Evolutionary conservation across 768 basidiomycete species (phyloP).

Genomic region (Gloeophyllum trabeum): DNA sequence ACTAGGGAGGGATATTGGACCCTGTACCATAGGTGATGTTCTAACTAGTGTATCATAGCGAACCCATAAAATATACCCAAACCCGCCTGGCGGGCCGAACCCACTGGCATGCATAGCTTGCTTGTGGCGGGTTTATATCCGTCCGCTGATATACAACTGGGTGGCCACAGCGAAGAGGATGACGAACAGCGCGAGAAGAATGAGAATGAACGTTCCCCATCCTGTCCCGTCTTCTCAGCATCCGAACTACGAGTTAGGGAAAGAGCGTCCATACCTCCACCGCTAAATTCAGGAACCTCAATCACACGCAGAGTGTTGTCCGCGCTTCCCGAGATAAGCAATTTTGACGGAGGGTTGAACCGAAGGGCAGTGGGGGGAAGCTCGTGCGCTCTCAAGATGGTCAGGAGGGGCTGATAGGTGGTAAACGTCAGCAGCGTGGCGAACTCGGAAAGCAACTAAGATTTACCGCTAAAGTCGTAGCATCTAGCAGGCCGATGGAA

Average conservation of each 20-base stretch:
- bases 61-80: no score
- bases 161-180: conserved; percentile 30
- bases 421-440: conserved; percentile 1
- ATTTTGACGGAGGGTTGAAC: conserved; percentile 75
- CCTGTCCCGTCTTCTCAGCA: background rate
- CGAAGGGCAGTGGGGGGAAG: conserved; percentile 84
- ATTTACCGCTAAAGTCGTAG: conserved; percentile 65
- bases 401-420: conserved; percentile 60
- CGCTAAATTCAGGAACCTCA: conserved; percentile 40
- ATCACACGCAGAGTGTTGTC: conserved; percentile 82
- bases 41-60: no score
- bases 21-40: no score
- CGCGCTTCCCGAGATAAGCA: conserved; percentile 83
- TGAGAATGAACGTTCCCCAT: background rate
- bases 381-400: conserved; percentile 89
- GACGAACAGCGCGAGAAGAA: conserved; percentile 30
- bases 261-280: background rate
- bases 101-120: no score
- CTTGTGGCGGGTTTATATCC: no score
- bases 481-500: conserved; percentile 75
- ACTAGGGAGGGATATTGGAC: no score
- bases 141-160: conserved; percentile 19
- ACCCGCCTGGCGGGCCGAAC: no score
- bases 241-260: background rate
- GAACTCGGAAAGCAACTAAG: background rate